Evolutionary conservation across 148 eudicot genomes (phyloP).

Genomic region (Chenopodium berlandieri): DNA sequence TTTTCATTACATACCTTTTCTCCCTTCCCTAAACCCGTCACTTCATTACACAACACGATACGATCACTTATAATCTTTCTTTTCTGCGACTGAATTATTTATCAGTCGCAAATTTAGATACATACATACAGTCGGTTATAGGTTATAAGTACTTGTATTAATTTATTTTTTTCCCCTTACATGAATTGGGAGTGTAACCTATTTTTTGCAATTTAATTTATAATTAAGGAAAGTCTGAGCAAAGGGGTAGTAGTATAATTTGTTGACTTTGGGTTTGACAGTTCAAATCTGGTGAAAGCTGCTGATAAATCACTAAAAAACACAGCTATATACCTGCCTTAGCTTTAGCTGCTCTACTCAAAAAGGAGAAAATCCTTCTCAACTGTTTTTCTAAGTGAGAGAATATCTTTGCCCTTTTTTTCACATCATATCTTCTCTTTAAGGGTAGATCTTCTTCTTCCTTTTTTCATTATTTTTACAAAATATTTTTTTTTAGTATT

Average conservation of each 20-base stretch:
- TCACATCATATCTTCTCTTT: background rate
- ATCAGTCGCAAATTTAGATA: background rate
- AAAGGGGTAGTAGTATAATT: conserved; percentile 14
- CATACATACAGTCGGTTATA: too few species aligned
- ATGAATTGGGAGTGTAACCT: too few species aligned
- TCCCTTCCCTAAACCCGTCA: background rate
- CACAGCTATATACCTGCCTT: background rate
- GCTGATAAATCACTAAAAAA: conserved; percentile 9
- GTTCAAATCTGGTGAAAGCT: conserved; percentile 23
- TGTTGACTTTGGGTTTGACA: conserved; percentile 31
- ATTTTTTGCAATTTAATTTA: background rate
- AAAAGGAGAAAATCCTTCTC: conserved; percentile 12
- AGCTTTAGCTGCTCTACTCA: conserved; percentile 6
- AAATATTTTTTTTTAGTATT: background rate
- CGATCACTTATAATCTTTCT: background rate
- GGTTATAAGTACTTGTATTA: too few species aligned
- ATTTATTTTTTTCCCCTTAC: too few species aligned
- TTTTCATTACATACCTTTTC: background rate
- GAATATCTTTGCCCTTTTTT: conserved; percentile 24
- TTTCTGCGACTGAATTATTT: background rate
- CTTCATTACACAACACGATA: background rate
- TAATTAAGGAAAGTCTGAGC: background rate
- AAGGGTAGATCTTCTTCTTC: conserved; percentile 14
- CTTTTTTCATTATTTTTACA: background rate
- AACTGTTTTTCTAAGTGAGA: conserved; percentile 31